Base-by-base conservation (phyloP, 2,329 filamentous ascomycete genomes). In the Fusarium siculi region DNA sequence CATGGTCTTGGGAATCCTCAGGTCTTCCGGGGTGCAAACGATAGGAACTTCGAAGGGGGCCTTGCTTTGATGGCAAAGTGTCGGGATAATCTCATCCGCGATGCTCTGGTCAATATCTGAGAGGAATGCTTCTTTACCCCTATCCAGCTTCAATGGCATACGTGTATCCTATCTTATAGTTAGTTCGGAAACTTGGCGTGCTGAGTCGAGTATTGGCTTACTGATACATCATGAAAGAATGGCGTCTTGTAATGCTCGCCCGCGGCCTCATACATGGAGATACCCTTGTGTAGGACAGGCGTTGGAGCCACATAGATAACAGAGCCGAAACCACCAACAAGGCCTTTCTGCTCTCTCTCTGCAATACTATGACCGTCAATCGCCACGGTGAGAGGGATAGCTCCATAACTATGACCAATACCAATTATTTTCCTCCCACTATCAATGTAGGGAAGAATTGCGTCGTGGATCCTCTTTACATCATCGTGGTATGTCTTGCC, bases 401-500 rank as follows among this genome's bases (percentile, higher is more conserved):
- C 67, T 5, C 73, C 73, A 10, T 75, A 75, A 37, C 73, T 75
- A 9, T 75, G 73, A 2, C 60, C 70, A 15, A 75, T 25, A 5
- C 44, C 63, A 5, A 75, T 28, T 0, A 63, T 32, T 1, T 47
- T 64, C 10, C 57, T 61, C 4, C 73, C 73, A 5, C 28, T 23
- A 15, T 69, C 63, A 2, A 75, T 16, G 3, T 66, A 55, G 0
- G 62, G 59, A 5, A 69, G 1, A 2, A 67, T 36, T 2, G 9
- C 46, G 5, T 56, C 62, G 1, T 69, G 63, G 6, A 75, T 53
- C 2, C 61, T 57, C 15, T 58, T 68, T 2, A 66, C 55, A 5
- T 75, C 73, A 28, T 74, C 70, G 14, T 69, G 57, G 8, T 69
- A 50, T 1, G 49, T 50, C 23, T 72, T 75, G 0, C 47, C 67